Evolutionary conservation across 441 rosid species (phyloP).

Genomic region (Sinapis alba): DNA sequence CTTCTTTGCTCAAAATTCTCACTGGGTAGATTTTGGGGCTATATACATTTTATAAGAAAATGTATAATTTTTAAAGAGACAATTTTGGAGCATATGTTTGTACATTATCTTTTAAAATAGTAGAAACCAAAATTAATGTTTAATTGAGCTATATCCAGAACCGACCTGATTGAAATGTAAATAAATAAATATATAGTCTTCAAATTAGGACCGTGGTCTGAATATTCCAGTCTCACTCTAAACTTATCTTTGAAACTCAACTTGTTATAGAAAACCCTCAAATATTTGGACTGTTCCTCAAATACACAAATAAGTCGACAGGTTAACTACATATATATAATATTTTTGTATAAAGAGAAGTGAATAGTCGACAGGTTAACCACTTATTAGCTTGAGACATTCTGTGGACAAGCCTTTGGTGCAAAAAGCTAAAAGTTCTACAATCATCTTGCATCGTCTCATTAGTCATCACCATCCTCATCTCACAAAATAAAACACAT

Average conservation of each 20-base stretch:
- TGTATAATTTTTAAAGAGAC: too few relatives aligned
- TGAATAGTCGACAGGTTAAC: constrained; percentile 31
- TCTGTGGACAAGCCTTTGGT: constrained; percentile 81
- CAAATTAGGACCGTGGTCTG: too few relatives aligned
- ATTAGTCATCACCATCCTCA: constrained; percentile 39
- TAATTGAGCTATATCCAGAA: too few relatives aligned
- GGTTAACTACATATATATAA: constrained; percentile 22
- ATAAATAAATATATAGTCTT: too few relatives aligned
- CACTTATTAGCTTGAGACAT: constrained; percentile 79
- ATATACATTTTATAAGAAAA: too few relatives aligned
- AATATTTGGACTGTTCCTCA: too few relatives aligned
- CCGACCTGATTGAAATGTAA: too few relatives aligned
- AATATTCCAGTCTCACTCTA: neutral
- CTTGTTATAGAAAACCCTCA: neutral
- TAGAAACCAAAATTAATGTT: too few relatives aligned
- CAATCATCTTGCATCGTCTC: constrained; percentile 82
- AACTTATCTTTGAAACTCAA: neutral
- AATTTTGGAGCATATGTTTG: too few relatives aligned
- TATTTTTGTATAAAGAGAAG: neutral
- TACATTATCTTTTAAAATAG: too few relatives aligned
- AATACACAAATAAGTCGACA: constrained; percentile 16
- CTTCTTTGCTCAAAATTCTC: neutral
- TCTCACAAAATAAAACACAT: constrained; percentile 32
- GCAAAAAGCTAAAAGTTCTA: constrained; percentile 55
- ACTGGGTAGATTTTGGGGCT: too few relatives aligned